Conservation (phyloP, 2,329 filamentous ascomycete genomes). For the Aspergillus candidus region DNA sequence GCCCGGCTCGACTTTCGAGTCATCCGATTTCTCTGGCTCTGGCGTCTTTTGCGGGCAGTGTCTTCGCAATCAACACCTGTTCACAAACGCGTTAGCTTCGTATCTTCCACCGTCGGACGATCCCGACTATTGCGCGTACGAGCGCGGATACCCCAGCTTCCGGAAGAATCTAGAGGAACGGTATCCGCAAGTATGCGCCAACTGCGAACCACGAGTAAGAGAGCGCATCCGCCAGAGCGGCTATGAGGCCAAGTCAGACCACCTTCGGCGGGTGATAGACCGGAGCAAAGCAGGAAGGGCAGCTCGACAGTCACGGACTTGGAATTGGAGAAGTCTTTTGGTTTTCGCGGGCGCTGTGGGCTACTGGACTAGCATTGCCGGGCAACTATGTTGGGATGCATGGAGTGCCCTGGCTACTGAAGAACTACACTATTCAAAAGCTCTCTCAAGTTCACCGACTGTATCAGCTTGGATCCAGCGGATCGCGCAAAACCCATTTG, state of each 20-base stretch:
- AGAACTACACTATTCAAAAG: slow-evolving; percentile 9
- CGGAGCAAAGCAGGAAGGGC: slow-evolving; percentile 43
- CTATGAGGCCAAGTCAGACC: slow-evolving; percentile 79
- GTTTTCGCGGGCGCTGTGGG: slow-evolving; percentile 38
- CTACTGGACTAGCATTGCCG: slow-evolving; percentile 39
- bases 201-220: slow-evolving; percentile 70
- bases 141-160: slow-evolving; percentile 64
- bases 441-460: slow-evolving; percentile 12
- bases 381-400: slow-evolving; percentile 40
- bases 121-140: slow-evolving; percentile 62
- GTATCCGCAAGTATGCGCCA: slow-evolving; percentile 82
- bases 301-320: slow-evolving; percentile 26
- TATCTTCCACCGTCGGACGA: slow-evolving; percentile 65
- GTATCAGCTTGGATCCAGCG: slow-evolving; percentile 18
- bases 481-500: slow-evolving; percentile 11
- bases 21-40: slow-evolving; percentile 28
- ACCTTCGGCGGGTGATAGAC: slow-evolving; percentile 68
- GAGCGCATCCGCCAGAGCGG: slow-evolving; percentile 62
- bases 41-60: slow-evolving; percentile 68
- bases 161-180: slow-evolving; percentile 67
- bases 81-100: slow-evolving; percentile 68
- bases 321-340: slow-evolving; percentile 41
- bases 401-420: slow-evolving; percentile 26
- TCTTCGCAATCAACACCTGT: slow-evolving; percentile 80
- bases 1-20: slow-evolving; percentile 42